These are phyloP conservation scores for Lactarius sanguifluus DNA, from an alignment of 768 basidiomycete genomes.

Conservation along the genomic window DNA sequence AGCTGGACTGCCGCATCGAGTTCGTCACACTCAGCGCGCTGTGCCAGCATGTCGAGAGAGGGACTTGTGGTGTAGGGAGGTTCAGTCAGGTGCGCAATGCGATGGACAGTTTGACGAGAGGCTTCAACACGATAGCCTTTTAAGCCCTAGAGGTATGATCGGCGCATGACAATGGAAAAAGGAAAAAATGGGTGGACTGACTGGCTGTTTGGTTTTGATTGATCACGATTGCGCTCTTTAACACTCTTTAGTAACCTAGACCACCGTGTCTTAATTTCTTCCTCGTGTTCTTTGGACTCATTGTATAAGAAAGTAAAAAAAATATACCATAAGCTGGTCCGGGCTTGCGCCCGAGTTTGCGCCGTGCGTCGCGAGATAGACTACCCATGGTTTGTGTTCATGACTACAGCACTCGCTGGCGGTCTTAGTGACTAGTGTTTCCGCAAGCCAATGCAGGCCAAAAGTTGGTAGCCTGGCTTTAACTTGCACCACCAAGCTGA, in stretches of 20 bases:
- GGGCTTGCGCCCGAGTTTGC: not conserved
- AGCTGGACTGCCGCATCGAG: conserved; percentile 7
- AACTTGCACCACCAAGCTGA: too few relatives aligned
- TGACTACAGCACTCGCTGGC: too few relatives aligned
- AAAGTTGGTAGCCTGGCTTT: too few relatives aligned
- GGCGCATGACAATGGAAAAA: not conserved
- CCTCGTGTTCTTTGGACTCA: not conserved
- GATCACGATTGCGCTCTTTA: not conserved
- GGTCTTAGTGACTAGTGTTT: too few relatives aligned
- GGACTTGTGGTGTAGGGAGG: conserved; percentile 18
- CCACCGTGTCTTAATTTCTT: not conserved
- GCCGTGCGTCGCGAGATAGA: not conserved
- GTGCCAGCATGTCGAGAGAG: conserved; percentile 22
- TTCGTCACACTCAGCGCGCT: conserved; percentile 20
- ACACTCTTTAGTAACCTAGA: not conserved
- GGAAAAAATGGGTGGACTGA: not conserved
- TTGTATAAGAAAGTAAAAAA: not conserved
- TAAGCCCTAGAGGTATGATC: not conserved
- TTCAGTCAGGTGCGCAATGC: conserved; percentile 14
- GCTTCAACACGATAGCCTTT: conserved; percentile 4
- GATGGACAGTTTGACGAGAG: conserved; percentile 17
- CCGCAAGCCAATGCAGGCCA: too few relatives aligned
- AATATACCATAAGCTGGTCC: not conserved
- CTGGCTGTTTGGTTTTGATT: not conserved
- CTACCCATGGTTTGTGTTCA: not conserved